Evolutionary conservation across 352 stramenopile genomes (phyloP), one percentile per base, ranked within the genome.

Genomic region (Pythium plurisporium): DNA sequence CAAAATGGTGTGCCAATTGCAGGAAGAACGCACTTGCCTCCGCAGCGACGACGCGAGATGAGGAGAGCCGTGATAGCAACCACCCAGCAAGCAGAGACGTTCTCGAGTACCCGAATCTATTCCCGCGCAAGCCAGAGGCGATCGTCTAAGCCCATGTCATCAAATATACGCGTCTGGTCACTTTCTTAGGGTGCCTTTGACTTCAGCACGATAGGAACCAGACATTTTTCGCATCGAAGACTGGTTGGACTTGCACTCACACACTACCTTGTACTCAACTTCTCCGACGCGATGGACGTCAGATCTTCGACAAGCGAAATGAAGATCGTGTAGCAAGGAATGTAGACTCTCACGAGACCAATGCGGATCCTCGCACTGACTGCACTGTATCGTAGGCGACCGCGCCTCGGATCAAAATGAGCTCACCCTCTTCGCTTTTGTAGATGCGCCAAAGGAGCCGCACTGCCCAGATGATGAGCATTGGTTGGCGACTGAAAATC

Each of bases 391-490:
- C 62, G 38, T 50, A 58, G 30, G 56, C 47, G 19, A 69, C 62
- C 22, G 49, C 55, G 41, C 62, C 62, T n/a, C 53, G 55, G 8
- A 65, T 27, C 2, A 69, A 3, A 19, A 64, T 26, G 8, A 69
- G 55, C 15, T 60, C 55, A 30, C 49, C 46, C 4, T 46, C 37
- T 27, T 23, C 10, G 14, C 51, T 52, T 14, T 38, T 44, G n/a
- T 63, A 41, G 15, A 60, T n/a, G 4, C 50, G 48, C 62, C 62
- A 69, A 1, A 69, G 31, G 12, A 62, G 47, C 9, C 62, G 62
- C 3, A 48, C 22, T 9, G 62, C 55, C 62, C 62, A 69, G 7
- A 49, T 34, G 33, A 65, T 34, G 14, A 69, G 26, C 19, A 55
- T 64, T 10, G 43, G 52, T 17, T 46, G 38, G 27, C 62, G 44